Conservation (phyloP, 768 basidiomycete species). For the Termitomyces heimii region DNA sequence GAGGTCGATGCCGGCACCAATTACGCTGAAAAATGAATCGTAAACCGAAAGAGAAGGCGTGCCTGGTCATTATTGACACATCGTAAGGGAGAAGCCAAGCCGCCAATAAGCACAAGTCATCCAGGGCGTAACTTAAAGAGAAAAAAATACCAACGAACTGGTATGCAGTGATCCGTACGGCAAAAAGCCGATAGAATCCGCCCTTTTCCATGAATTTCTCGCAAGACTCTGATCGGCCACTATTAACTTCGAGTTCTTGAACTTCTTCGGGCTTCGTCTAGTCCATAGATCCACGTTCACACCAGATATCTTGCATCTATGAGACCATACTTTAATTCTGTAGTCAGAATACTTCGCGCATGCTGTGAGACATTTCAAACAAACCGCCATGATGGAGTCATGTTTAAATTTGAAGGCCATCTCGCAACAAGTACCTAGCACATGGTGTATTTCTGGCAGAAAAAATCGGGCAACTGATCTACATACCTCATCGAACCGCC, state of each 20-base stretch:
- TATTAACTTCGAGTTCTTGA: background rate
- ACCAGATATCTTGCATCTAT: background rate
- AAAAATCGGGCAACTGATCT: background rate
- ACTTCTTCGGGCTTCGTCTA: background rate
- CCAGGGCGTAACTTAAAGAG: background rate
- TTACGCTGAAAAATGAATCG: background rate
- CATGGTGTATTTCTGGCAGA: background rate
- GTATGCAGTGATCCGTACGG: conserved; percentile 12
- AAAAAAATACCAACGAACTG: conserved; percentile 1
- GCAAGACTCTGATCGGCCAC: conserved; percentile 3
- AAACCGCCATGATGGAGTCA: background rate
- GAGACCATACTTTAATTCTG: background rate
- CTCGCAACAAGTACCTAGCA: background rate
- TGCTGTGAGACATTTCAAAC: background rate
- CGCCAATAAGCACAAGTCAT: conserved; percentile 2
- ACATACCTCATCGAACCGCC: background rate
- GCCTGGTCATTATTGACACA: conserved; percentile 7
- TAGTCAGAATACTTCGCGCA: background rate
- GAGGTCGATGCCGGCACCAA: background rate
- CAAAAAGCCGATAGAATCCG: background rate
- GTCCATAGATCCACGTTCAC: background rate
- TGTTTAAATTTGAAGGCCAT: background rate
- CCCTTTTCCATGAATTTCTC: conserved; percentile 1
- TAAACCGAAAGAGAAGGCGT: background rate
- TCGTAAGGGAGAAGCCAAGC: conserved; percentile 10